These are phyloP conservation scores for Gautieria morchelliformis DNA, from an alignment of 768 basidiomycete genomes.

Conservation along the genomic window DNA sequence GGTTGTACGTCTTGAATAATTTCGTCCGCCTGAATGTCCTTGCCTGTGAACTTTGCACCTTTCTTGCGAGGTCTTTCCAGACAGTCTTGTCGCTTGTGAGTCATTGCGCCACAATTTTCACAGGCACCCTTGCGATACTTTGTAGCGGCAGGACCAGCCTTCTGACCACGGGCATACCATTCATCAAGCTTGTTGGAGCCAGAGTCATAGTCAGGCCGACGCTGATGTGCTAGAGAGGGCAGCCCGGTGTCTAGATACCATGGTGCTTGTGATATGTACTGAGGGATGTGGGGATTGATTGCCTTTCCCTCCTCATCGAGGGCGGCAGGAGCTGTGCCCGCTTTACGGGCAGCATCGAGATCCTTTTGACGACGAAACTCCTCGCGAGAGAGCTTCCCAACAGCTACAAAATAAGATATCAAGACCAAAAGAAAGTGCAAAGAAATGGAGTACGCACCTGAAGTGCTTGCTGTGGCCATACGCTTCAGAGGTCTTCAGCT, in stretches of 20 bases:
- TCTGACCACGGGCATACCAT: slow-evolving; percentile 86
- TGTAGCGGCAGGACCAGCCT: slow-evolving; percentile 84
- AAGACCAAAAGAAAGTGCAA: neutral
- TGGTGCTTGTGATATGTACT: slow-evolving; percentile 85
- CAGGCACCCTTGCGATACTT: slow-evolving; percentile 98
- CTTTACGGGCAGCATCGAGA: slow-evolving; percentile 95
- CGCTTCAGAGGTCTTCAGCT: neutral
- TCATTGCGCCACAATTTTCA: slow-evolving; percentile 97
- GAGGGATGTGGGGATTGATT: slow-evolving; percentile 99
- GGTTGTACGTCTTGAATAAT: slow-evolving; percentile 67
- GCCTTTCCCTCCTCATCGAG: slow-evolving; percentile 90
- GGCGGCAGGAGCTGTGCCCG: slow-evolving; percentile 86
- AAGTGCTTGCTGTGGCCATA: slow-evolving; percentile 13
- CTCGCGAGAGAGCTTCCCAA: slow-evolving; percentile 39
- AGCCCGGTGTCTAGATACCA: slow-evolving; percentile 97
- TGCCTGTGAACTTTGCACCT: slow-evolving; percentile 88
- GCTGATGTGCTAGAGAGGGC: slow-evolving; percentile 91
- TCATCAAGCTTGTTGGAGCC: slow-evolving; percentile 62
- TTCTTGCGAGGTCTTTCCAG: slow-evolving; percentile 93
- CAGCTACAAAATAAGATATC: neutral
- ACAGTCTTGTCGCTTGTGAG: slow-evolving; percentile 86
- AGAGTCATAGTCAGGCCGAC: slow-evolving; percentile 55
- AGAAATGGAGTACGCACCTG: slow-evolving; percentile 10
- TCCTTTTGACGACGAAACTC: slow-evolving; percentile 95
- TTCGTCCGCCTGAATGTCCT: slow-evolving; percentile 87